Evolutionary conservation across 164 flowering plant species (phyloP).

Genomic region (Vitis labrusca): DNA sequence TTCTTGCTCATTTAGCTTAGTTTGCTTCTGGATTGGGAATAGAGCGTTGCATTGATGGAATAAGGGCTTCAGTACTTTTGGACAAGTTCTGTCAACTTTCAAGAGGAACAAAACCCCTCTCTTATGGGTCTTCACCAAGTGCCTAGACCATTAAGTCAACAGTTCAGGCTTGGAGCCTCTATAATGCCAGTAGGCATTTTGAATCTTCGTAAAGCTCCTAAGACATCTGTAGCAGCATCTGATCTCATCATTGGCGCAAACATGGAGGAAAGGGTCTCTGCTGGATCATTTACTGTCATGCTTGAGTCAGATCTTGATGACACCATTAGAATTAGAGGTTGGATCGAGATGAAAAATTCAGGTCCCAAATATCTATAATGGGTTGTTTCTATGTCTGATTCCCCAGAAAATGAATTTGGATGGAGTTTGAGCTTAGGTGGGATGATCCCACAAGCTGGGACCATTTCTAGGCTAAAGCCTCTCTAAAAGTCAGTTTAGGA

Average conservation of each 20-base stretch:
- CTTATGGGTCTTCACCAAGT: constrained; percentile 56
- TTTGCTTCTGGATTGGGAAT: constrained; percentile 46
- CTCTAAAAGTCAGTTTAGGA: too few species aligned
- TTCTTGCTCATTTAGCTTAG: constrained; percentile 65
- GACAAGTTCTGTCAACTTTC: too few species aligned
- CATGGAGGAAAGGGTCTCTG: constrained; percentile 11
- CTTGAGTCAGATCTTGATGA: constrained; percentile 51
- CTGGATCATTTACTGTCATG: constrained; percentile 56
- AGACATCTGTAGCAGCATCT: constrained; percentile 27
- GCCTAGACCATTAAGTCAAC: constrained; percentile 28
- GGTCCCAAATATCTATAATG: constrained; percentile 43
- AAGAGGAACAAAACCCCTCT: constrained; percentile 35
- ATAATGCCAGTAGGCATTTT: constrained; percentile 47
- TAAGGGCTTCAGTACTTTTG: too few species aligned
- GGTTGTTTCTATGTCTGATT: constrained; percentile 61
- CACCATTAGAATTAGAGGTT: too few species aligned
- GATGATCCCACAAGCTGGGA: too few species aligned
- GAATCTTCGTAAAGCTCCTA: constrained; percentile 18
- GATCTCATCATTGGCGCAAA: constrained; percentile 14
- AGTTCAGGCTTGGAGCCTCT: constrained; percentile 34
- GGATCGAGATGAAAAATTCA: too few species aligned
- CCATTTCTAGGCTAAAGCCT: too few species aligned
- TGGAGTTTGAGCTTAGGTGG: constrained; percentile 44
- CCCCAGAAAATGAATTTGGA: constrained; percentile 73
- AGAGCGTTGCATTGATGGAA: background rate